Percentiles rank a stretch among this genome's conserved stretches.
Conservation (phyloP, 768 basidiomycete genomes). For the Termitomyces sp. region DNA sequence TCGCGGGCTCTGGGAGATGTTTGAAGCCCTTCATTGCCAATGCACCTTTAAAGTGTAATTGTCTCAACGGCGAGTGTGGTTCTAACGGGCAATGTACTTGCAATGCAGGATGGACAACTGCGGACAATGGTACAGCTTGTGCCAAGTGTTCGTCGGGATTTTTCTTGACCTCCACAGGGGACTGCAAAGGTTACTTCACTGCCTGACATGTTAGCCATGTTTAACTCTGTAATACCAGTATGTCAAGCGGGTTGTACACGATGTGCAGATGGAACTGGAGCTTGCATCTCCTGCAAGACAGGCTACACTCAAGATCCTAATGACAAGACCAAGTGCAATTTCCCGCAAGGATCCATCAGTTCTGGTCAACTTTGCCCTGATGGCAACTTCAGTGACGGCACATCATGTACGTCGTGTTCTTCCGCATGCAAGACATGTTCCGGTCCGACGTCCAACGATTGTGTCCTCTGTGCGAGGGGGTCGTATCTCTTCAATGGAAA, state of each 20-base stretch:
- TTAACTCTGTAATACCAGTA: constrained; percentile 30
- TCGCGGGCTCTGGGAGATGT: constrained; percentile 73
- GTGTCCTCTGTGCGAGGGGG: constrained; percentile 60
- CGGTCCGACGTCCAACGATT: constrained; percentile 63
- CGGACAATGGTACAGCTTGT: constrained; percentile 69
- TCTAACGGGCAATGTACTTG: constrained; percentile 68
- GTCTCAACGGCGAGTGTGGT: constrained; percentile 74
- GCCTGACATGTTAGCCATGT: background rate
- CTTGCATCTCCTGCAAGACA: constrained; percentile 66
- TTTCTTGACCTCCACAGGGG: constrained; percentile 62
- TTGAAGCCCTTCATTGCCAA: constrained; percentile 43
- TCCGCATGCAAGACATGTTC: constrained; percentile 66
- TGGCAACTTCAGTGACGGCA: constrained; percentile 52
- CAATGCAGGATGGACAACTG: constrained; percentile 69
- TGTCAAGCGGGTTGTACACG: constrained; percentile 68
- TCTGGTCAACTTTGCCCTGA: constrained; percentile 55
- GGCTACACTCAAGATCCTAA: constrained; percentile 64
- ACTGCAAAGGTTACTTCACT: constrained; percentile 53
- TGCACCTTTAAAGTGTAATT: constrained; percentile 67
- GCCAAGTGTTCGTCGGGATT: constrained; percentile 71
- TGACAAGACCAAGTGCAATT: constrained; percentile 61
- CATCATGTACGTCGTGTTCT: constrained; percentile 54
- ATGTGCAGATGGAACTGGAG: constrained; percentile 63
- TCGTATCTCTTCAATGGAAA: constrained; percentile 58
- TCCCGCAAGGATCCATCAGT: constrained; percentile 42